Base-by-base conservation (phyloP, 129 eudicot species). In the Artemisia annua region DNA sequence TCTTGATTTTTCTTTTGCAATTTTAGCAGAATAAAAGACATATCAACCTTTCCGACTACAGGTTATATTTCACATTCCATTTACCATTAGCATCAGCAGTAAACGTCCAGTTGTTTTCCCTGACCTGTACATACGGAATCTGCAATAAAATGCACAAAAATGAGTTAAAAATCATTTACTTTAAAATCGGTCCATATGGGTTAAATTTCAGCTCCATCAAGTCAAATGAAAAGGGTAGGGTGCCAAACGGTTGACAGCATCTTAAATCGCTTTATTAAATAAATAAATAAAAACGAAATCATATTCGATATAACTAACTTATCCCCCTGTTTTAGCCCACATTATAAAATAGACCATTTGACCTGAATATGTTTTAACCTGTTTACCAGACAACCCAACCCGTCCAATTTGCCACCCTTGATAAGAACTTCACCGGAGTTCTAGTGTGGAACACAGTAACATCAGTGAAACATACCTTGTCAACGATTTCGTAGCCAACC, bases 21-120 rank as follows among this genome's bases (percentile, higher is more conserved):
- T 44, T 30, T 46, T 39, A 39, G 48, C 62, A 7, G 52, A 3
- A 9, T 14, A 67, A 63, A 66, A n/a, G 10, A 24, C 32, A 62
- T 49, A 53, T 52, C 66, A 55, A 39, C 19, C 20, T 61, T 22
- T 72, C 70, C 75, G 7, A 68, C 32, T 76, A 94, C 82, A 94
- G 81, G 76, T 87, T 84, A 78, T 94, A 94, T 85, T 89, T 94
- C 71, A 94, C 84, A 52, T 90, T 94, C 98, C 98, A 94, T 82
- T 75, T 88, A 53, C 96, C 89, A 51, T 84, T 86, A 18, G 74
- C 71, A 68, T 90, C 91, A 50, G 88, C 86, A 52, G 86, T 88
- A 67, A 94, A 69, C 11, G 97, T 86, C 98, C 98, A 94, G 66
- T 94, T 94, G 66, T 90, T 94, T 80, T 94, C 98, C 68, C 84